These are phyloP conservation scores for Colletotrichum siamense DNA, from an alignment of 2,329 filamentous ascomycete species.

Conservation along the genomic window DNA sequence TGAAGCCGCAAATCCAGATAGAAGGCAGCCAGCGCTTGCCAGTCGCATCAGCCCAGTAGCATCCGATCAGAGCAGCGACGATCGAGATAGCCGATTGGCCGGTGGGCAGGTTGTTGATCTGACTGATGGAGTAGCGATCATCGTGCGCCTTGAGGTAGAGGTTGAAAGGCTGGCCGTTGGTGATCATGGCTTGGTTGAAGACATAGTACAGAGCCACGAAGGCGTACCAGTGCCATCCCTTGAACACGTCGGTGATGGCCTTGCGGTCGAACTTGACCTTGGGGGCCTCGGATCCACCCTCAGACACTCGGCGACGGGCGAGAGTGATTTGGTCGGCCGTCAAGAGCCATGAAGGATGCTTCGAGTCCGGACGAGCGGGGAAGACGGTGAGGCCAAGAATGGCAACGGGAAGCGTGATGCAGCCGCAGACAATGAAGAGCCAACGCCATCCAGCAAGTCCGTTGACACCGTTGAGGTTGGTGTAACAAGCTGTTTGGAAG, in stretches of 20 bases:
- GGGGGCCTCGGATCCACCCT: conserved; percentile 31
- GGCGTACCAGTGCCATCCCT: conserved; percentile 41
- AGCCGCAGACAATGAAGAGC: conserved; percentile 19
- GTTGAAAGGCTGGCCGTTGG: conserved; percentile 36
- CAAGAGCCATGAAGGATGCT: conserved; percentile 33
- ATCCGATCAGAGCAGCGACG: conserved; percentile 55
- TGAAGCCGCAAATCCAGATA: conserved; percentile 5
- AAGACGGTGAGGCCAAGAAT: conserved; percentile 18
- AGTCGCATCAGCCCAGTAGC: conserved; percentile 71
- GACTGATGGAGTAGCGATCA: conserved; percentile 46
- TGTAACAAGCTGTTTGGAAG: conserved; percentile 17
- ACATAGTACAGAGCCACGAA: conserved; percentile 41
- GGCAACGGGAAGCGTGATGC: conserved; percentile 13
- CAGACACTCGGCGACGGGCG: conserved; percentile 28
- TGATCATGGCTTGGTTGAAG: conserved; percentile 55
- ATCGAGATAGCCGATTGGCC: conserved; percentile 63
- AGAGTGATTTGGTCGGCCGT: conserved; percentile 30
- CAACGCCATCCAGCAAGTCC: conserved; percentile 17
- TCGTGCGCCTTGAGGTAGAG: conserved; percentile 53
- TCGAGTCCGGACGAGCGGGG: conserved; percentile 30
- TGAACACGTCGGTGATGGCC: conserved; percentile 42
- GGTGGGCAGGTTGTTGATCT: conserved; percentile 63
- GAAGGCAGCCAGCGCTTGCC: conserved; percentile 63
- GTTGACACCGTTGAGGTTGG: conserved; percentile 15
- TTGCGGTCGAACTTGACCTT: conserved; percentile 34